These are phyloP conservation scores for Lunularia cruciata DNA, from an alignment of 225 moss, liverwort and hornwort genomes.

Conservation along the genomic window DNA sequence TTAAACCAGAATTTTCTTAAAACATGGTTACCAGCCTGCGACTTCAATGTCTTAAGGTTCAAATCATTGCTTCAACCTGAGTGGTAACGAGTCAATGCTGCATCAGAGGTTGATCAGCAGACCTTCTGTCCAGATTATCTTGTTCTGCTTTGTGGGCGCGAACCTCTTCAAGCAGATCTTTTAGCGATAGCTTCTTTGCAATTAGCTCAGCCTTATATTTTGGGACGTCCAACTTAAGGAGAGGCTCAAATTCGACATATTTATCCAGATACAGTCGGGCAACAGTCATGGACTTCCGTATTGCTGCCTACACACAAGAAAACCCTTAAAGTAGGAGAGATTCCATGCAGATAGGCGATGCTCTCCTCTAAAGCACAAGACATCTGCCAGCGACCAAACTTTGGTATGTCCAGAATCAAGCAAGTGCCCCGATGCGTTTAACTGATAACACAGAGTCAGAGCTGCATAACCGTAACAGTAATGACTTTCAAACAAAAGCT, in stretches of 20 bases:
- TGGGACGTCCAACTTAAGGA: constrained; percentile 55
- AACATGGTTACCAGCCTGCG: neutral
- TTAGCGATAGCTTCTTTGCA: constrained; percentile 55
- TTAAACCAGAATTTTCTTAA: neutral
- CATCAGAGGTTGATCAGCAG: neutral
- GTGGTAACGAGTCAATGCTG: neutral
- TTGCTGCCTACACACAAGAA: constrained; percentile 54
- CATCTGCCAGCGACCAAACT: too few relatives aligned
- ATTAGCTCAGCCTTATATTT: constrained; percentile 53
- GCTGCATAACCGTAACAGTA: too few relatives aligned
- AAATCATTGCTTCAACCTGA: neutral
- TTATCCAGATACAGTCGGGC: constrained; percentile 57
- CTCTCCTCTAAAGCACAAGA: neutral
- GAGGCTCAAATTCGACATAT: constrained; percentile 60
- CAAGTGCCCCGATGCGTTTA: too few relatives aligned
- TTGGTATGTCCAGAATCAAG: too few relatives aligned
- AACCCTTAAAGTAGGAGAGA: neutral
- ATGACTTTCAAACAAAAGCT: neutral
- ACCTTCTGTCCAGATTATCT: constrained; percentile 73
- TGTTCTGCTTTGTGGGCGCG: constrained; percentile 61
- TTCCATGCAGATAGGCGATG: neutral
- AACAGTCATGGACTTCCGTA: constrained; percentile 57
- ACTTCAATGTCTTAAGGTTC: neutral
- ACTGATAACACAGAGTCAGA: too few relatives aligned
- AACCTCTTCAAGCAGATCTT: constrained; percentile 65